These are phyloP conservation scores for Malus hybrid DNA, from an alignment of 331 rosid species.

Conservation along the genomic window DNA sequence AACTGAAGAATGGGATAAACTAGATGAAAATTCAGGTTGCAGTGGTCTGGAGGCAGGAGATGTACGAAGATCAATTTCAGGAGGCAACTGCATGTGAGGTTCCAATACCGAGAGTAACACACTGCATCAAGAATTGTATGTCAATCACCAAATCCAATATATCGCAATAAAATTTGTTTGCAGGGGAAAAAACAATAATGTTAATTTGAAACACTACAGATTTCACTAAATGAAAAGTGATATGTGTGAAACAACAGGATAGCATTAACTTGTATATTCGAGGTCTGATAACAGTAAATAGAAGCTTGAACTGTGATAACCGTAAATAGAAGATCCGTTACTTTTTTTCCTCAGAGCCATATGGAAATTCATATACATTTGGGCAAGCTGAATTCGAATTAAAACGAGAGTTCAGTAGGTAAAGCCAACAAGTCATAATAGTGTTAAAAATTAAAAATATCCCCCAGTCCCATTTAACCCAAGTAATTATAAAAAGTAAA, in stretches of 20 bases:
- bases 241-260: background rate
- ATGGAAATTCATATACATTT: background rate
- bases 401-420: background rate
- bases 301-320: background rate
- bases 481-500: background rate
- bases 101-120: slow-evolving; percentile 84
- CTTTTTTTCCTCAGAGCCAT: background rate
- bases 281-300: background rate
- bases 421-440: background rate
- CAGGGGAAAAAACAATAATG: background rate
- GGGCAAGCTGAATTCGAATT: background rate
- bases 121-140: slow-evolving; percentile 37
- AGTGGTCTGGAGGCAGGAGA: slow-evolving; percentile 32
- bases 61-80: slow-evolving; percentile 73
- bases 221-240: background rate
- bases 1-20: slow-evolving; percentile 35
- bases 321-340: background rate
- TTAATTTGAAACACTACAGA: background rate
- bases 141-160: background rate
- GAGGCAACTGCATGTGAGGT: slow-evolving; percentile 85
- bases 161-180: background rate
- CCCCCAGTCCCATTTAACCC: background rate
- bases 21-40: slow-evolving; percentile 40
- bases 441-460: background rate
- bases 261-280: background rate